Base-by-base conservation (phyloP, 2,329 filamentous ascomycete genomes). In the Bertia moriformis region DNA sequence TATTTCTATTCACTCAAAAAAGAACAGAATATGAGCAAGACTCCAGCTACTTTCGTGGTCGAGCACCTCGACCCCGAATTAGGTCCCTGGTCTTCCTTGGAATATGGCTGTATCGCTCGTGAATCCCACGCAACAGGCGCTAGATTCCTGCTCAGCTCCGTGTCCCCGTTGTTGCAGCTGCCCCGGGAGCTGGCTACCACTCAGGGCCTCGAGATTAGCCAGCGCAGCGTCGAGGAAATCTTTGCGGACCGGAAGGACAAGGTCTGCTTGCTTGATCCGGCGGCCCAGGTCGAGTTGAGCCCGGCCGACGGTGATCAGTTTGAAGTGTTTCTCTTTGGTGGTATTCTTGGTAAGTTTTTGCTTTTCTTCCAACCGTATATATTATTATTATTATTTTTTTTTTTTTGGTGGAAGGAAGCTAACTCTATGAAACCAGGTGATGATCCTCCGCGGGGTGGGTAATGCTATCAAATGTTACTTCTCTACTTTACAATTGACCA, bases 1-100 rank as follows among this genome's bases (percentile, higher is more conserved):
- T n/a, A n/a, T n/a, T n/a, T n/a, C n/a, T n/a, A n/a, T n/a, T n/a
- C n/a, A n/a, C n/a, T n/a, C n/a, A n/a, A n/a, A n/a, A n/a, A n/a
- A n/a, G n/a, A n/a, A n/a, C n/a, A n/a, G n/a, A n/a, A n/a, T n/a
- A n/a, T n/a, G n/a, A n/a, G n/a, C n/a, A n/a, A n/a, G n/a, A n/a
- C n/a, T n/a, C n/a, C n/a, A n/a, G n/a, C n/a, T 10, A 29, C 66
- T 38, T 79, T 73, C 49, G 70, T 79, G 46, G 74, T 80, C 42
- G 75, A 80, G 53, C 75, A 82, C 53, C 63, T 82, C 44, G 77
- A 82, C 51, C 71, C 74, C 10, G 77, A 82, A 53, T 58, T 82
- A 38, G 77, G 78, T 41, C 62, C 63, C 30, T 82, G 77, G 77
- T 81, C 78, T 4, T 64, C 69, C 3, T 61, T 81, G 19, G 77